Evolutionary conservation across 2,329 filamentous ascomycete genomes (phyloP), one percentile per base, ranked within the genome.

Genomic region (Venturia aucupariae): DNA sequence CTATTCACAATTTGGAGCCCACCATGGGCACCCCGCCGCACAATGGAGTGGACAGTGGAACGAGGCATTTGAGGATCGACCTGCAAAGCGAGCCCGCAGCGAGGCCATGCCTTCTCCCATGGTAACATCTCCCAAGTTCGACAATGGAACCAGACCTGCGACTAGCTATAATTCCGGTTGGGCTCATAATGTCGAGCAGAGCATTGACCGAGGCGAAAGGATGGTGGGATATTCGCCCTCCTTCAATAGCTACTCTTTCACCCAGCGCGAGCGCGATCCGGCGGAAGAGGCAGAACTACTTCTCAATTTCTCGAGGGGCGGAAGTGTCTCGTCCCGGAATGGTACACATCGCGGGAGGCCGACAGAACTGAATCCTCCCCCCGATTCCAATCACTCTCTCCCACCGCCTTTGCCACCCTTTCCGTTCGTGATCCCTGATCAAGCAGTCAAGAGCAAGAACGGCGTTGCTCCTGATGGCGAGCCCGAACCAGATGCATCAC

Each of bases 71-170:
- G 70, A 74, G 60, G 80, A 85, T 69, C 78, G 82, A 59, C 84
- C 84, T 4, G 74, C 82, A 24, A 87, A 87, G 73, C 80, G 85
- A 51, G 79, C 83, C 60, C 81, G 84, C 67, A 86, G 85, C 54
- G 84, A 86, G 69, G 77, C 82, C 68, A 74, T 81, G 62, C 75
- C 77, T 19, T 79, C 79, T 32, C 79, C 78, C 30, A 72, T 76
- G 24, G 71, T 75, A 57, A 70, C 72, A 42, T 71, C 73, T 39
- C 75, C 77, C 41, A 27, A 24, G 7, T 65, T 65, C 27, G 35
- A 54, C 35, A 35, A 42, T 41, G 60, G 46, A 30, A 22, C 41
- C n/a, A 71, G 79, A 65, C 79, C 79, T 19, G 75, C 76, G 57
- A 81, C 79, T 44, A 81, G 79, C 71, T 77, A 81, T 68, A 75